Conservation (phyloP, 2,329 filamentous ascomycete species). For the Hypoxylon sp. region DNA sequence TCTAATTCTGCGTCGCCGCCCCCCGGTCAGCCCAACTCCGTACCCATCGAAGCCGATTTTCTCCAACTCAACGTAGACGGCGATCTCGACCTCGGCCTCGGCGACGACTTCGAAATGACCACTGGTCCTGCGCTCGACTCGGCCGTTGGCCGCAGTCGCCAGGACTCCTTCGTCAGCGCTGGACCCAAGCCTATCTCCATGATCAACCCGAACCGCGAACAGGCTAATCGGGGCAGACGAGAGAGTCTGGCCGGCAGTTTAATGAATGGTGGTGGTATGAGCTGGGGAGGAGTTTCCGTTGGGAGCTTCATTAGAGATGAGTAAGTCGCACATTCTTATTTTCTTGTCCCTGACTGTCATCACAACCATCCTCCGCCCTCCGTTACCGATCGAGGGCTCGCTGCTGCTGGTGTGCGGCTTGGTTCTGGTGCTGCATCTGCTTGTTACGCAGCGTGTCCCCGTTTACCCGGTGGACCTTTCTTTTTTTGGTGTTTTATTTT, state of each 20-base stretch:
- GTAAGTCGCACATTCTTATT: conserved; percentile 74
- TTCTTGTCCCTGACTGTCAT: conserved; percentile 22
- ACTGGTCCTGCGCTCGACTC: conserved; percentile 70
- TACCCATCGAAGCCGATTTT: conserved; percentile 34
- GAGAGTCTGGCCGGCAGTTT: conserved; percentile 74
- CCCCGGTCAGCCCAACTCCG: conserved; percentile 22
- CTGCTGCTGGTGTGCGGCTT: conserved; percentile 7
- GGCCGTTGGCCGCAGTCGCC: conserved; percentile 68
- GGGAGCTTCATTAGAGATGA: conserved; percentile 98
- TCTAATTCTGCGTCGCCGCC: conserved; percentile 44
- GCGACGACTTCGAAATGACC: conserved; percentile 64
- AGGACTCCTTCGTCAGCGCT: conserved; percentile 75
- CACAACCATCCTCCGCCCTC: not conserved
- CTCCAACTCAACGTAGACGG: conserved; percentile 35
- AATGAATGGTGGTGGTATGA: conserved; percentile 88
- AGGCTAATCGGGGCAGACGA: conserved; percentile 67
- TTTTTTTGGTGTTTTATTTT: conserved; percentile 11
- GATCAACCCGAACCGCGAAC: conserved; percentile 72
- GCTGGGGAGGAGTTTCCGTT: conserved; percentile 96
- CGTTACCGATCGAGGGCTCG: conserved; percentile 22
- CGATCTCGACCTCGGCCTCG: conserved; percentile 52
- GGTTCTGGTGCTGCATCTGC: too few relatives aligned
- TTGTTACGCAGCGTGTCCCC: conserved; percentile 26
- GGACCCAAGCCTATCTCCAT: conserved; percentile 76
- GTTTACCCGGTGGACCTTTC: conserved; percentile 33